Evolutionary conservation across 495 filamentous ascomycete genomes (phyloP).

Genomic region (Aspergillus cavernicola): DNA sequence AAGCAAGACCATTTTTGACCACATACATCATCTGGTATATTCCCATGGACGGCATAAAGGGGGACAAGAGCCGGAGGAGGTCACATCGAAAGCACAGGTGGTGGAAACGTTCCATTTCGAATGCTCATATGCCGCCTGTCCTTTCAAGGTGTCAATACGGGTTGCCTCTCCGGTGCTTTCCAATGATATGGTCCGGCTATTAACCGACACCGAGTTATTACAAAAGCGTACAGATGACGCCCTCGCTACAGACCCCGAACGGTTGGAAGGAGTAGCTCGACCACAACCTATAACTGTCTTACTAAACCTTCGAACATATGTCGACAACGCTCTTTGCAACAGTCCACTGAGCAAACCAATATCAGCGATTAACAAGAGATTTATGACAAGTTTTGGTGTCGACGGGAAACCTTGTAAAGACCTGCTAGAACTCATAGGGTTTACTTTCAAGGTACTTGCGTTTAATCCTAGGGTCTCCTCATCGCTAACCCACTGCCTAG

Average conservation of each 20-base stretch:
- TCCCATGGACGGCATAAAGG: constrained; percentile 32
- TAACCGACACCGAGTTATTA: constrained; percentile 56
- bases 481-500: constrained; percentile 21
- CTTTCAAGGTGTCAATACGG: constrained; percentile 51
- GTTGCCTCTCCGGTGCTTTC: constrained; percentile 52
- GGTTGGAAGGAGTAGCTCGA: constrained; percentile 50
- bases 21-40: constrained; percentile 49
- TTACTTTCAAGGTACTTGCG: constrained; percentile 33
- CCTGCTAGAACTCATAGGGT: constrained; percentile 62
- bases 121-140: constrained; percentile 58
- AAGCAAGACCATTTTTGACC: constrained; percentile 17
- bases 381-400: constrained; percentile 62
- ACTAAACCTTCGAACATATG: constrained; percentile 56
- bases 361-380: constrained; percentile 66
- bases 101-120: constrained; percentile 48
- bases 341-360: constrained; percentile 49
- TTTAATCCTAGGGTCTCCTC: not conserved
- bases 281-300: constrained; percentile 49
- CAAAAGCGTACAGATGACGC: constrained; percentile 49
- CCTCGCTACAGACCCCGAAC: constrained; percentile 51
- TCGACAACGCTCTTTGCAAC: constrained; percentile 56
- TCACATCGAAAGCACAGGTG: constrained; percentile 32
- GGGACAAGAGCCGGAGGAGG: constrained; percentile 19
- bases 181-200: constrained; percentile 43
- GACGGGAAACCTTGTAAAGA: constrained; percentile 53